Evolutionary conservation across 2,329 filamentous ascomycete genomes (phyloP).

Genomic region (Microcyclospora pomicola): DNA sequence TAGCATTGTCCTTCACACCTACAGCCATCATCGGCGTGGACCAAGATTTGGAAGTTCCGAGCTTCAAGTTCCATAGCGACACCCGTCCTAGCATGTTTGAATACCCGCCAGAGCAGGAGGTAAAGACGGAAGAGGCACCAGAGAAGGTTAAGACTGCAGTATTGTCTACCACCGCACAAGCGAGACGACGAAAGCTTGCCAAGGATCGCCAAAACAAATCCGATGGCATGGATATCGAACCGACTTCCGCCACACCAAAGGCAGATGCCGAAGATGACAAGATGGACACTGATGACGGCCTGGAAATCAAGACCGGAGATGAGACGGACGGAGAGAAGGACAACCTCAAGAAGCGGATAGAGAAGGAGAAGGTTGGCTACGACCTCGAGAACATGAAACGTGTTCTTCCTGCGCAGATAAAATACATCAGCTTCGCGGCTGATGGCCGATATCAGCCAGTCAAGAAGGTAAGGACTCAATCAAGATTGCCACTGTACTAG

Average conservation of each 20-base stretch:
- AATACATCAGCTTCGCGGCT: slow-evolving; percentile 85
- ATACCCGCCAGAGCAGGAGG: slow-evolving; percentile 91
- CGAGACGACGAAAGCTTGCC: slow-evolving; percentile 84
- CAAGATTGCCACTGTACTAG: neutral
- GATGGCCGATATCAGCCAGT: slow-evolving; percentile 80
- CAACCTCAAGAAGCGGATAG: slow-evolving; percentile 66
- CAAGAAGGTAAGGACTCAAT: slow-evolving; percentile 54
- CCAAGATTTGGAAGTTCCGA: slow-evolving; percentile 81
- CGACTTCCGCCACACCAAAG: slow-evolving; percentile 61
- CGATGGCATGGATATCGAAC: slow-evolving; percentile 92
- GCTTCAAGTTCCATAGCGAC: slow-evolving; percentile 91
- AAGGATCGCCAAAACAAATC: slow-evolving; percentile 81
- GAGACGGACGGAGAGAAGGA: slow-evolving; percentile 19
- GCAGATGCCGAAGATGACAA: slow-evolving; percentile 49
- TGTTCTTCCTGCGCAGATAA: slow-evolving; percentile 81
- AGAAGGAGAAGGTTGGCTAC: slow-evolving; percentile 95
- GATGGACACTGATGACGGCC: slow-evolving; percentile 56
- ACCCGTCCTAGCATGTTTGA: slow-evolving; percentile 92
- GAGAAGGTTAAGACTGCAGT: slow-evolving; percentile 92
- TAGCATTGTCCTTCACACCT: slow-evolving; percentile 90
- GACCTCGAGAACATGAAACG: slow-evolving; percentile 95
- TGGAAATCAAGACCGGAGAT: slow-evolving; percentile 27
- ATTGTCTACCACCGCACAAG: slow-evolving; percentile 89
- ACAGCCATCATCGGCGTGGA: slow-evolving; percentile 93
- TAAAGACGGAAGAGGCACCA: slow-evolving; percentile 85